These are phyloP conservation scores for Anisodus acutangulus DNA, from an alignment of 257 asterid species.

Conservation along the genomic window DNA sequence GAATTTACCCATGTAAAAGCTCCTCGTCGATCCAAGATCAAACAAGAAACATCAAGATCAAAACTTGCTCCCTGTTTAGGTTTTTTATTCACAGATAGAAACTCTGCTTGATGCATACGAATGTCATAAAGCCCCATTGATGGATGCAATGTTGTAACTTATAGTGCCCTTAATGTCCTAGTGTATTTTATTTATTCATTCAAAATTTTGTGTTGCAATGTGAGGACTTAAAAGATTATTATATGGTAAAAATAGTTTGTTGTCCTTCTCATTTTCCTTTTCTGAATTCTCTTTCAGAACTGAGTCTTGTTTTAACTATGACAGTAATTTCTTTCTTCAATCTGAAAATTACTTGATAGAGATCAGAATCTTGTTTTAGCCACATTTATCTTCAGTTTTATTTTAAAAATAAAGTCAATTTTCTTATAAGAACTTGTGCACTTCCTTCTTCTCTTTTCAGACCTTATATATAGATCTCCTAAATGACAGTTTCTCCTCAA, in stretches of 20 bases:
- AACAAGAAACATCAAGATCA: constrained; percentile 4
- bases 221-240: background rate
- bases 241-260: background rate
- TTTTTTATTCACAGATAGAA: constrained; percentile 2
- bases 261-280: background rate
- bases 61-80: background rate
- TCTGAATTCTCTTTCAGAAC: background rate
- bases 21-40: background rate
- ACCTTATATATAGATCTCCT: too few relatives aligned
- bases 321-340: background rate
- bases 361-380: background rate
- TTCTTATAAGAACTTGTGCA: background rate
- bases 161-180: constrained; percentile 8
- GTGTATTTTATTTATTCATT: constrained; percentile 20
- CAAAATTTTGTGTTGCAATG: constrained; percentile 15
- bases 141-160: constrained; percentile 30
- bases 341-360: background rate
- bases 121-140: background rate
- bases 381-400: background rate
- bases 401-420: background rate
- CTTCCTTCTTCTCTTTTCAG: too few relatives aligned
- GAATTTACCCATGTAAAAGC: constrained; percentile 22
- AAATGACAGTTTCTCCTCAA: too few relatives aligned
- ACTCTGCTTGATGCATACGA: constrained; percentile 19
- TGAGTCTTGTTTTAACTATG: background rate